phyloP scores from a whole-genome alignment of 2,329 filamentous ascomycete species.

The Ambrosiella beaveri region DNA sequence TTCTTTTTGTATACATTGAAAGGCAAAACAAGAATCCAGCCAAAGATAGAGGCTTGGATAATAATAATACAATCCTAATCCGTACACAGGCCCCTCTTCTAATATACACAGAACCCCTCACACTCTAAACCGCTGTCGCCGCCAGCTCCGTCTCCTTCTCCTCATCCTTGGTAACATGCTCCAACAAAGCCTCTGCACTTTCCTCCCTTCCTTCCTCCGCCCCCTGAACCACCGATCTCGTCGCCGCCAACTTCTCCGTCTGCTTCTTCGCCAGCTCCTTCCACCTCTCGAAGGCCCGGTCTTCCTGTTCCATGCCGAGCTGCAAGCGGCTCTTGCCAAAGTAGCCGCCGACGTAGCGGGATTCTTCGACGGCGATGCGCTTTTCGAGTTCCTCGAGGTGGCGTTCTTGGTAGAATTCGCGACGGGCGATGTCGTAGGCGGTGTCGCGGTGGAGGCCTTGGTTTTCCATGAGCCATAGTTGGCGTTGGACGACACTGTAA shows the following conservation, averaged over 20 bases:
- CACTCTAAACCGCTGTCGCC: too few species aligned
- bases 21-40: background rate
- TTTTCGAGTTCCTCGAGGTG: constrained; percentile 68
- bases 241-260: constrained; percentile 25
- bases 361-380: constrained; percentile 76
- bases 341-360: constrained; percentile 66
- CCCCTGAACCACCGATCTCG: constrained; percentile 21
- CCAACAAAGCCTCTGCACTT: background rate
- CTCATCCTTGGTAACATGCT: background rate
- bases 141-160: background rate
- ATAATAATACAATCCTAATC: background rate
- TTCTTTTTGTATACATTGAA: too few species aligned
- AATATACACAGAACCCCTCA: background rate
- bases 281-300: constrained; percentile 67
- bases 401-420: constrained; percentile 77
- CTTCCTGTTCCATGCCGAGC: constrained; percentile 67
- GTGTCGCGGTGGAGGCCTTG: constrained; percentile 39
- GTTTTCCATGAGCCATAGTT: constrained; percentile 66
- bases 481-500: constrained; percentile 73
- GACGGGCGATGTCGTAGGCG: constrained; percentile 75
- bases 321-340: constrained; percentile 66
- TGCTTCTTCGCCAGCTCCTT: constrained; percentile 53
- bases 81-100: background rate
- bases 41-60: background rate
- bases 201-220: background rate